Base-by-base conservation (phyloP, 1,284 basidiomycete genomes). In the Blastosporella zonata region DNA sequence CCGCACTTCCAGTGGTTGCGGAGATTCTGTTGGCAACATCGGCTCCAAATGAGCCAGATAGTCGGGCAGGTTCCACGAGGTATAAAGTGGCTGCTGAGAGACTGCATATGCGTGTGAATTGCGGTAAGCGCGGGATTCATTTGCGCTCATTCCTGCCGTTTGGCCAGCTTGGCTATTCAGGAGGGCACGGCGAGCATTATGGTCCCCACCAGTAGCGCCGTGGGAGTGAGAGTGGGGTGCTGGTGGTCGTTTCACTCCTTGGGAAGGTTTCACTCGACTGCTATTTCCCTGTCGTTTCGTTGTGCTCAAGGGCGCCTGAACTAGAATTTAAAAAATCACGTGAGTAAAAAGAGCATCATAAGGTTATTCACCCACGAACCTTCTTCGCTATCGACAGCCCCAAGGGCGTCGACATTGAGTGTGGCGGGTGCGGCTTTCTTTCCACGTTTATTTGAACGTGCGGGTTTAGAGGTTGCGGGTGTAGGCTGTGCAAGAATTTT, bases 11-110 rank as follows among this genome's bases (percentile, higher is more conserved):
- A 96, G 73, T 0, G 90, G 88, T 46, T 78, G 77, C 1, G 92
- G 93, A 6, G 75, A 73, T 20, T 82, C 75, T 6, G 81, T 78
- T 20, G 93, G 94, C 6, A 99, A 76, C 63, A 97, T 84, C 58
- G 85, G 82, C 55, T 89, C 81, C 49, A 97, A 84, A 62, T 95
- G 90, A 0, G 86, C 80, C 34, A 99, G 81, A 68, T 98, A 96
- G 69, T 99, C 96, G 7, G 96, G 96, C 40, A 99, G 73, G 52
- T 85, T 81, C 94, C 93, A 97, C 38, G 87, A 84, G 40, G 84
- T 84, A 64, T 82, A 81, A 7, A 90, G 72, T 22, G 84, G 78
- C 61, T 87, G 85, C 59, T 89, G 86, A 13, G 84, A 84, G 43
- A 87, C 79, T 43, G 77, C 82, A 63, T 85, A 87, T 29, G 82